A percentile compares a stretch with the other conserved stretches of the same genome.
Evolutionary conservation across 2,329 filamentous ascomycete genomes (phyloP).

Genomic region (Aspergillus nomiae): DNA sequence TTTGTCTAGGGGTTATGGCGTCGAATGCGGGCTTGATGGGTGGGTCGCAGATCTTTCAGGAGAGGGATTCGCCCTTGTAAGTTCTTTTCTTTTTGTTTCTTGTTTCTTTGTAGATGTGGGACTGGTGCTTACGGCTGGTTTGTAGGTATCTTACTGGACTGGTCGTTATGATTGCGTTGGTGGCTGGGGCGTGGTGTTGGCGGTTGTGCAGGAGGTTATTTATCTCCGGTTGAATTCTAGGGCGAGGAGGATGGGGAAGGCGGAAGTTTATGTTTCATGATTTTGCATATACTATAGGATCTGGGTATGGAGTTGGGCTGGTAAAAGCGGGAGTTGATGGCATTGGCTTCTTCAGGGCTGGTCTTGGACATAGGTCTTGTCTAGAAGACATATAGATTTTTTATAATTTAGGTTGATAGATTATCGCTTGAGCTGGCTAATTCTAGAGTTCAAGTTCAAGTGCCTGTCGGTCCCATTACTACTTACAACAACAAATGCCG

Average conservation of each 20-base stretch:
- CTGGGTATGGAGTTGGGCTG: neutral
- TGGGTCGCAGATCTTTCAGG: constrained; percentile 53
- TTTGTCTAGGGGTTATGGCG: constrained; percentile 45
- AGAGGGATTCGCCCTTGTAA: constrained; percentile 45
- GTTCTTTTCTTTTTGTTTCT: neutral
- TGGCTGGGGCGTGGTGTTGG: constrained; percentile 17
- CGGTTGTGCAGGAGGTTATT: neutral
- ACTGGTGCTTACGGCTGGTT: neutral
- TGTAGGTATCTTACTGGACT: constrained; percentile 48
- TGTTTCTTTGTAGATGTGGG: neutral
- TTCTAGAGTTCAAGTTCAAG: neutral
- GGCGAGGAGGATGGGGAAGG: neutral
- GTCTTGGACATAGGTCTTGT: neutral
- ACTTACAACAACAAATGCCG: neutral
- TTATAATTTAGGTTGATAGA: too few species aligned
- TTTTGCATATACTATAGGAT: neutral
- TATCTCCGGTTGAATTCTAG: neutral
- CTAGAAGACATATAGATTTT: too few species aligned
- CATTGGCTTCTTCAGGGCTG: neutral
- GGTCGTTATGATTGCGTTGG: constrained; percentile 50
- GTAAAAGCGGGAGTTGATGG: neutral
- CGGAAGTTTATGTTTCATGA: neutral
- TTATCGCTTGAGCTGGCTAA: neutral
- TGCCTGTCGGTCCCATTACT: neutral
- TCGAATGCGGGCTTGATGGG: constrained; percentile 55